Conservation (phyloP, 2,329 filamentous ascomycete genomes). For the Berkeleyomyces rouxiae region DNA sequence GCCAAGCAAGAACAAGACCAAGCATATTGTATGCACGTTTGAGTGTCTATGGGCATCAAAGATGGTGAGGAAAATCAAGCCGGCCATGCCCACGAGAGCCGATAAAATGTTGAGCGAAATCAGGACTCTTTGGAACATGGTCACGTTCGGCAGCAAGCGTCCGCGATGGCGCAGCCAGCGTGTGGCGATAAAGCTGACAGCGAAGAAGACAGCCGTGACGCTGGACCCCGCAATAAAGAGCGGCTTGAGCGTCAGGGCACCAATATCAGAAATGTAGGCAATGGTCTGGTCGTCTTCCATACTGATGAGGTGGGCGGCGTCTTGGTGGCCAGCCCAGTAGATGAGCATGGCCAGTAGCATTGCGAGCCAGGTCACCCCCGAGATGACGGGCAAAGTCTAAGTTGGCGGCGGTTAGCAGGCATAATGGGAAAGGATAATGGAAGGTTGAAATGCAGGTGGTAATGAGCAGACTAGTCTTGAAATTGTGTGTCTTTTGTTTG, state of each 20-base stretch:
- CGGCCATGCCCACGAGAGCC: conserved; percentile 58
- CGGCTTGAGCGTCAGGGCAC: conserved; percentile 47
- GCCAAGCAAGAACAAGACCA: conserved; percentile 69
- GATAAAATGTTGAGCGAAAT: conserved; percentile 45
- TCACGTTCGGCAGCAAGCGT: conserved; percentile 58
- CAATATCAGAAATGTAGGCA: conserved; percentile 57
- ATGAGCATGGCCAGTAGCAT: conserved; percentile 55
- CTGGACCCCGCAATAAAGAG: conserved; percentile 59
- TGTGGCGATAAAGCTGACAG: conserved; percentile 65
- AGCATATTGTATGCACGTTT: conserved; percentile 54
- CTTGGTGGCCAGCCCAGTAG: conserved; percentile 44
- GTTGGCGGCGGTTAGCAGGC: background rate
- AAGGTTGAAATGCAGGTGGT: background rate
- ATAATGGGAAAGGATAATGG: background rate
- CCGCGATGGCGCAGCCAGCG: conserved; percentile 72
- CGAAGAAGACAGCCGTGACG: conserved; percentile 62
- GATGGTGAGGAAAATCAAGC: conserved; percentile 67
- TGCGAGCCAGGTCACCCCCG: conserved; percentile 45
- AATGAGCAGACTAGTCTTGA: background rate
- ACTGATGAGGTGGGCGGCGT: conserved; percentile 40
- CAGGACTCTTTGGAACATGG: conserved; percentile 44
- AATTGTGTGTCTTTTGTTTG: background rate
- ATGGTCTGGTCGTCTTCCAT: conserved; percentile 44
- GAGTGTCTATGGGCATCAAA: conserved; percentile 66
- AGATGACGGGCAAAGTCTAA: conserved; percentile 51